These are phyloP conservation scores for Fusarium protoensiforme DNA, from an alignment of 2,329 filamentous ascomycete genomes.

Conservation along the genomic window DNA sequence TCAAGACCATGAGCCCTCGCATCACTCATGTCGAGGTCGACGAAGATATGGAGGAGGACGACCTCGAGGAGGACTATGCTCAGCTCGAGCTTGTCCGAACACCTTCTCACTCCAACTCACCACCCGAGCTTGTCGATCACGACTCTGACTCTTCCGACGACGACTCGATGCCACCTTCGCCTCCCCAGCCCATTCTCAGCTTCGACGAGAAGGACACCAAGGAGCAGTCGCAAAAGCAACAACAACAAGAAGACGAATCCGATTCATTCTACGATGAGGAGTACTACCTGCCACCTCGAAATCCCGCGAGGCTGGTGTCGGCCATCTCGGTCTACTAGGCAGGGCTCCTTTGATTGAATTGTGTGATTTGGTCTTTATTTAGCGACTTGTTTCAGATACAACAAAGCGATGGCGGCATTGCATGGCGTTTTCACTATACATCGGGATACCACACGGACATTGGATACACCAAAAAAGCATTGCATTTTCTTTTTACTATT, in stretches of 20 bases:
- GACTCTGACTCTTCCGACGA: conserved; percentile 77
- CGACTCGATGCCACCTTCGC: conserved; percentile 81
- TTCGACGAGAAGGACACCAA: conserved; percentile 69
- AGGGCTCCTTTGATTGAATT: conserved; percentile 26
- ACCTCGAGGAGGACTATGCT: conserved; percentile 73
- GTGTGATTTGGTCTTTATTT: conserved; percentile 34
- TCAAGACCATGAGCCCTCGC: conserved; percentile 50
- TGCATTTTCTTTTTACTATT: conserved; percentile 23
- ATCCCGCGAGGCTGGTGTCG: conserved; percentile 62
- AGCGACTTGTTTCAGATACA: conserved; percentile 38
- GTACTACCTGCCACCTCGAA: conserved; percentile 65
- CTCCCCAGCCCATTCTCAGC: conserved; percentile 66
- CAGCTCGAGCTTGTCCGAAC: conserved; percentile 76
- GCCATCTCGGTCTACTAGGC: conserved; percentile 67
- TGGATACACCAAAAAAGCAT: conserved; percentile 35
- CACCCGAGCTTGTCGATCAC: conserved; percentile 78
- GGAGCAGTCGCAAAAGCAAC: conserved; percentile 54
- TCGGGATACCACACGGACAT: conserved; percentile 45
- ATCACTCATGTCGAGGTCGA: conserved; percentile 53
- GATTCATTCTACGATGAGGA: conserved; percentile 62
- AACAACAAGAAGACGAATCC: conserved; percentile 49
- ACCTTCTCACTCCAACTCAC: conserved; percentile 71
- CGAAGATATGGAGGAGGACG: conserved; percentile 61
- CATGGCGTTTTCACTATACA: conserved; percentile 42
- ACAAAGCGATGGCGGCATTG: conserved; percentile 45